Base-by-base conservation (phyloP, 2,329 filamentous ascomycete genomes). In the Colletotrichum eleusines region DNA sequence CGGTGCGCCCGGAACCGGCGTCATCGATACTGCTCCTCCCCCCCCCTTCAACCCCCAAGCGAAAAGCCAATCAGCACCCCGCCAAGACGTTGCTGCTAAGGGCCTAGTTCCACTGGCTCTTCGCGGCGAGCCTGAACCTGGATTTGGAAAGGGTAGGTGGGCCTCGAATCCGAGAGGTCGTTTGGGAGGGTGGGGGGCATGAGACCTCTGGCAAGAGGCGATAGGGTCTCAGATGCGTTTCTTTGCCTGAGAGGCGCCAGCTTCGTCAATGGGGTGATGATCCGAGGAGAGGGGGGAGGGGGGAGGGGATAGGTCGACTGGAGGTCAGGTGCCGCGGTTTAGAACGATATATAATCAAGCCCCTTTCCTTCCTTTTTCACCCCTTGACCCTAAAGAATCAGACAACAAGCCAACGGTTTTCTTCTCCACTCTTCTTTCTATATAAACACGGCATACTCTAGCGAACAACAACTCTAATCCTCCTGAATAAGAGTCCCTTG, bases 1-100 rank as follows among this genome's bases (percentile, higher is more conserved):
- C 57, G 42, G 31, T 28, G 11, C 20, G 18, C 44, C 58, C 58
- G 58, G 58, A 61, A 50, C 31, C 58, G 44, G 58, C 44, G 12
- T 28, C 31, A 14, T 26, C 31, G 12, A 28, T 28, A 8, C 33
- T n/a, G n/a, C 44, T 20, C 1, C n/a, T n/a, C 31, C 42, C 5
- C 6, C 9, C 35, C 6, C 20, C 2, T 5, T 18, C 2, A 8
- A 8, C 18, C 6, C 16, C 2, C 7, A 12, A 8, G 23, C 3
- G 7, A 5, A 12, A 20, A 9, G 6, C 58, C 31, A 28, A 61
- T 50, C 44, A 23, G 1, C 14, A 20, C 42, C 20, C 48, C 16
- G 2, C 9, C 12, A 1, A 33, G 48, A 5, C 11, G 14, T 35
- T 4, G 42, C 20, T 26, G 31, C n/a, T 31, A 50, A 16, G 20